phyloP scores from a whole-genome alignment of 2,329 filamentous ascomycete genomes.

The Calonectria fujianensis region DNA sequence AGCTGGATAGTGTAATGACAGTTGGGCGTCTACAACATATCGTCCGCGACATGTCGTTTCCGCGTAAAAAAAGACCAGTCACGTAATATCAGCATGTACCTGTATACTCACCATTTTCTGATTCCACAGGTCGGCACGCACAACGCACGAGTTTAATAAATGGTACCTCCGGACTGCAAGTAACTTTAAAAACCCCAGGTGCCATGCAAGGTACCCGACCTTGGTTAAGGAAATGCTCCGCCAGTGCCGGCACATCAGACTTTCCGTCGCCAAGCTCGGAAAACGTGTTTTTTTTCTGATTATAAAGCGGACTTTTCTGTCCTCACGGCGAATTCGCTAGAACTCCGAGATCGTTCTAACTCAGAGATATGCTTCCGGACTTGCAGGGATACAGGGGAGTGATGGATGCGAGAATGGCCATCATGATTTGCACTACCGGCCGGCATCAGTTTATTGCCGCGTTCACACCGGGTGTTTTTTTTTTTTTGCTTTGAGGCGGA shows the following conservation, averaged over 20 bases:
- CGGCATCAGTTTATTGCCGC: neutral
- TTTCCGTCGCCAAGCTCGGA: neutral
- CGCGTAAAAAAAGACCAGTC: neutral
- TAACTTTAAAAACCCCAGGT: neutral
- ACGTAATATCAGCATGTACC: neutral
- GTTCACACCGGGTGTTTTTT: neutral
- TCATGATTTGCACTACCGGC: neutral
- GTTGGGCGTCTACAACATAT: neutral
- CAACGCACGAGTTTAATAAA: neutral
- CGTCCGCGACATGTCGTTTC: neutral
- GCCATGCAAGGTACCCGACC: conserved; percentile 3
- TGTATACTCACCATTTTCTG: neutral
- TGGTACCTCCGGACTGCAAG: neutral
- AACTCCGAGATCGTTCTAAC: neutral
- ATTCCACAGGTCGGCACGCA: neutral
- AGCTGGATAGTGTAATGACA: neutral
- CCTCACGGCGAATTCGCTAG: neutral
- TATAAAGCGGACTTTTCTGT: neutral
- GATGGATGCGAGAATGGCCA: neutral
- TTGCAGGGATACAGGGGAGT: neutral
- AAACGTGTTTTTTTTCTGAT: neutral
- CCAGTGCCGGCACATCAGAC: neutral
- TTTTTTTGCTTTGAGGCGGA: neutral
- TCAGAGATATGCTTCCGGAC: neutral
- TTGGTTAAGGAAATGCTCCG: neutral